Conservation (phyloP, 1,139 yeast species). For the Pneumocystis wakefieldiae region DNA sequence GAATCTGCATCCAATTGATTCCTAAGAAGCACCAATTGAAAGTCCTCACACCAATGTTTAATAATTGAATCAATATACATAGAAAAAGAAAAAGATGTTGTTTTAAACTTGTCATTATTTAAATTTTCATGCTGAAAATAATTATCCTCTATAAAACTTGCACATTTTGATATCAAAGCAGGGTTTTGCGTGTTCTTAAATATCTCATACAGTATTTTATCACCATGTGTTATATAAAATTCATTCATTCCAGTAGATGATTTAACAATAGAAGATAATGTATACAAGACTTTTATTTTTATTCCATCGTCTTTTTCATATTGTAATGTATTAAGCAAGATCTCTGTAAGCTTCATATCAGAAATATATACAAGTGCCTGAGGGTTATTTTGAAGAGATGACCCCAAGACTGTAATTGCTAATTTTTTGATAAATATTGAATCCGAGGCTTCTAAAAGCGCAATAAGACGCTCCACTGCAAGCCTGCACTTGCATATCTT, state of each 20-base stretch:
- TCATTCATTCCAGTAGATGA: constrained; percentile 9
- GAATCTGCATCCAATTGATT: not conserved
- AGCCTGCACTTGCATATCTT: constrained; percentile 23
- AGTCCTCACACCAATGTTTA: constrained; percentile 12
- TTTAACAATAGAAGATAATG: constrained; percentile 20
- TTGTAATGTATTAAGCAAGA: constrained; percentile 13
- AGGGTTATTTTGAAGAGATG: constrained; percentile 51
- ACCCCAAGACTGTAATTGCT: constrained; percentile 25
- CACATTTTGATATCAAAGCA: constrained; percentile 13
- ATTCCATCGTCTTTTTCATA: constrained; percentile 14
- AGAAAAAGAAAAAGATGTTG: not conserved
- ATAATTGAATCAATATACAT: not conserved
- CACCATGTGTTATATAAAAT: constrained; percentile 17
- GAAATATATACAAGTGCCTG: constrained; percentile 34
- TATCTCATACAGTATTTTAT: constrained; percentile 10
- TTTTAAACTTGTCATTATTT: not conserved
- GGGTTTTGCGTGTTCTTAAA: constrained; percentile 9
- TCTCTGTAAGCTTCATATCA: constrained; percentile 10
- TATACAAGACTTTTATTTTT: constrained; percentile 20
- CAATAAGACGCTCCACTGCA: constrained; percentile 17
- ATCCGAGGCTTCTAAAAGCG: constrained; percentile 15
- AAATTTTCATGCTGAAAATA: constrained; percentile 10
- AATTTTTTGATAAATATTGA: constrained; percentile 18
- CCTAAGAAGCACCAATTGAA: constrained; percentile 10
- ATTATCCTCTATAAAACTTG: constrained; percentile 15